Base-by-base conservation (phyloP, 2,329 filamentous ascomycete species). In the Calonectria ilicicola region DNA sequence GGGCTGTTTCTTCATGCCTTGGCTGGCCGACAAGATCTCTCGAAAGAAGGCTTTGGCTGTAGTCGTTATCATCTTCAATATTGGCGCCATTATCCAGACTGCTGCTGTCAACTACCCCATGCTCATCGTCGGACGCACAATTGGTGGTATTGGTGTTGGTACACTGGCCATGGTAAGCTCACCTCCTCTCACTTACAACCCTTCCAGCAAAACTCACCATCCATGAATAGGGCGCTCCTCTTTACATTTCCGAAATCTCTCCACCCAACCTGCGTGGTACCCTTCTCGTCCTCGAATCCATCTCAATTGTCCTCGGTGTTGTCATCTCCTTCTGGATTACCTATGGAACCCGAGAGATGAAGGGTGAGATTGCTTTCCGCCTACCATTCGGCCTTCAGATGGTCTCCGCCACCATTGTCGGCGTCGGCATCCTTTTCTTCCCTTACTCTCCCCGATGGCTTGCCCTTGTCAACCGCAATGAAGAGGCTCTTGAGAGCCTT, bases 51-150 rank as follows among this genome's bases (percentile, higher is more conserved):
- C 87, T 10, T 88, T 90, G 67, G 79, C 90, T 63, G 81, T 89
- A 53, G 87, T 87, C 51, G 86, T 87, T 2, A 81, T 82, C 29
- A 83, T 91, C 53, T 91, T 91, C 78, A 87, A 88, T 49, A 78
- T 91, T 17, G 89, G 89, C 65, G 87, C 89, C 14, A 80, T 89
- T 10, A 79, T 91, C 3, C 89, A 91, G 80, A 84, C 86, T 5
- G 89, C 86, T 26, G 87, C 89, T 1, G 82, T 86, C 49, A 83
- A 86, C 70, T 85, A 84, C 29, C 83, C 83, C 35, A 81, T 83
- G 53, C 89, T 91, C 67, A 83, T 91, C 6, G 89, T 85, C 35
- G 90, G 89, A 29, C 84, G 90, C 26, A 90, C 90, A 75, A 83
- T 91, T 68, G 90, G 89, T 71, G 84, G 86, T 78, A 84, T 90